Percentiles rank a stretch among this genome's conserved stretches.
phyloP scores from a whole-genome alignment of 2,329 filamentous ascomycete genomes.

The Albophoma yamanashiensis region DNA sequence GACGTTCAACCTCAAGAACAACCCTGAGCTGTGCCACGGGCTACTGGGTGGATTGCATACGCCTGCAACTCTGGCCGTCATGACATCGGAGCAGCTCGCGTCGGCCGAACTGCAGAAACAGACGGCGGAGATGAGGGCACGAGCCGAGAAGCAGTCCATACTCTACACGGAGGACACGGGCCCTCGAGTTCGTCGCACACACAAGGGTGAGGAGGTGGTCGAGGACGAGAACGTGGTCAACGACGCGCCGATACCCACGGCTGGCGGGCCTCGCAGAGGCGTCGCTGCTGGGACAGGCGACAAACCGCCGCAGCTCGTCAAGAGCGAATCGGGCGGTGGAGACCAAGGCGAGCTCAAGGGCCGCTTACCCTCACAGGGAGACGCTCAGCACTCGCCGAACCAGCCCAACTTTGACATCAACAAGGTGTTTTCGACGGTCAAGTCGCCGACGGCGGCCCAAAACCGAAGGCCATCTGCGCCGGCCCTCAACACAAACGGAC shows the following conservation, averaged over 20 bases:
- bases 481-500: slow-evolving; percentile 35
- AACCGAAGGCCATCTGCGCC: slow-evolving; percentile 38
- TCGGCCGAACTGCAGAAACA: slow-evolving; percentile 79
- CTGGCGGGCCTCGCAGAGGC: slow-evolving; percentile 9
- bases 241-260: slow-evolving; percentile 20
- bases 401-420: slow-evolving; percentile 67
- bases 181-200: slow-evolving; percentile 75
- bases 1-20: slow-evolving; percentile 80
- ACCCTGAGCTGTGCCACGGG: slow-evolving; percentile 64
- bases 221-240: slow-evolving; percentile 55
- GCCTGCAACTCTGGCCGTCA: slow-evolving; percentile 68
- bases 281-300: not conserved
- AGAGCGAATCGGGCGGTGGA: slow-evolving; percentile 22
- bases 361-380: slow-evolving; percentile 29
- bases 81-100: slow-evolving; percentile 85
- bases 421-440: slow-evolving; percentile 74
- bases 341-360: slow-evolving; percentile 15
- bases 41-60: slow-evolving; percentile 64
- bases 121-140: slow-evolving; percentile 65
- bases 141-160: slow-evolving; percentile 74
- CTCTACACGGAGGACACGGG: slow-evolving; percentile 60
- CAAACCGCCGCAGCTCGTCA: slow-evolving; percentile 15
- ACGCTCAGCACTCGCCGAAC: slow-evolving; percentile 39
- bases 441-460: slow-evolving; percentile 52
- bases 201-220: slow-evolving; percentile 89